These are phyloP conservation scores for Backusella psychrophila DNA, from an alignment of 192 early-diverging fungal genomes.

Conservation along the genomic window DNA sequence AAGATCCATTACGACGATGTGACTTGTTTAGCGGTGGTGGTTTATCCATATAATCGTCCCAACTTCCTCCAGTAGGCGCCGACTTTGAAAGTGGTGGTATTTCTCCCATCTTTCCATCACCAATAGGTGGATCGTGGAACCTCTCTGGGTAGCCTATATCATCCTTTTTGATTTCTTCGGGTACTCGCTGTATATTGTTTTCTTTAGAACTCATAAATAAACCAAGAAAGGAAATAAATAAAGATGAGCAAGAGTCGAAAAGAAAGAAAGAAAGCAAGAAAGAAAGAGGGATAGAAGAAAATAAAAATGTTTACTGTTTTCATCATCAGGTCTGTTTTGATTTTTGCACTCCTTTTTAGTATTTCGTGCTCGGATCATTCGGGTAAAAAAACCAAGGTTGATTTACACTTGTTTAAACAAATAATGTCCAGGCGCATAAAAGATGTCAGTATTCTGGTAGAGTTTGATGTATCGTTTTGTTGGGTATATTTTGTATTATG, in stretches of 20 bases:
- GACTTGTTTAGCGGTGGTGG: neutral
- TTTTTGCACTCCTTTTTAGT: neutral
- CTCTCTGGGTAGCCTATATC: neutral
- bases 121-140: neutral
- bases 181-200: neutral
- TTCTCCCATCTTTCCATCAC: neutral
- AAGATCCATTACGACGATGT: neutral
- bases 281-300: neutral
- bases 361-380: neutral
- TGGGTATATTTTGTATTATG: neutral
- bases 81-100: neutral
- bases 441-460: neutral
- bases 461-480: neutral
- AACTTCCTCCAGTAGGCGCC: neutral
- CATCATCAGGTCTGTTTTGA: constrained; percentile 3
- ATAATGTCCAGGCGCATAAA: neutral
- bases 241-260: neutral
- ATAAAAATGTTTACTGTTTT: neutral
- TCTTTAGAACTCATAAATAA: constrained; percentile 2
- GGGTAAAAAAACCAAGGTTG: neutral
- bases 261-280: neutral
- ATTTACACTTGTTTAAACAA: neutral
- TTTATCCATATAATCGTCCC: constrained; percentile 2
- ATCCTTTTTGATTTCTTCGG: neutral
- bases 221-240: neutral